Evolutionary conservation across 106 monocot species (phyloP), one percentile per base, ranked within the genome.

Genomic region (Platanthera guangdongensis): DNA sequence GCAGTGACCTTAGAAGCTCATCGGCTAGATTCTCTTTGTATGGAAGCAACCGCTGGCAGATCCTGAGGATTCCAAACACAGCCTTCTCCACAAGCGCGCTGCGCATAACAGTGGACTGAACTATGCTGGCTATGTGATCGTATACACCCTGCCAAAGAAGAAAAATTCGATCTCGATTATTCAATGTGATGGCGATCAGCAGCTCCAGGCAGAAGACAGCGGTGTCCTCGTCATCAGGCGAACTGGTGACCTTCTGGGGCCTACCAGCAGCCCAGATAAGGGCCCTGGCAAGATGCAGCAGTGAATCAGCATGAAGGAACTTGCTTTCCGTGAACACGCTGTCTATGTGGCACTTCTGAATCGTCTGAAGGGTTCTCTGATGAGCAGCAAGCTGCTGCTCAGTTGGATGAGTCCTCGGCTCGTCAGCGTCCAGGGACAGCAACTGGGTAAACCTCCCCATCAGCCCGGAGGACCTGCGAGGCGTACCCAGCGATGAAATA

Each of bases 281-380:
- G 54, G 92, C 84, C 63, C 77, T 82, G n/a, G 86, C 82, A 10
- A 92, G 86, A 48, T 92, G 80, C 22, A 81, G 50, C 12, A 92
- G 68, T 8, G 92, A 92, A 18, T 92, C 92, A 39, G 92, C 82
- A n/a, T 92, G 92, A 45, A 92, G 76, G 65, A 92, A 92, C 53
- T 92, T 92, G 84, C 92, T 92, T 60, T 92, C 92, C 14, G 86
- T 80, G 71, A 92, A 92, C 82, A 92, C 87, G 75, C 71, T 88
- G 39, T 86, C 84, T 76, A 89, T 89, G 72, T 83, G 86, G 69
- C 92, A 92, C 77, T 89, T 88, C 76, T 84, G 78, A 4, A 92
- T 84, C 12, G 86, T 92, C 62, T 92, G 79, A 65, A 82, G 71
- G 68, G 92, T 84, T 52, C 82, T 84, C 70, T 77, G 81, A 14